A percentile compares a stretch with the other conserved stretches of the same genome.
Conservation (phyloP, 192 early-diverging fungal genomes). For the Backusella mclennaniae region DNA sequence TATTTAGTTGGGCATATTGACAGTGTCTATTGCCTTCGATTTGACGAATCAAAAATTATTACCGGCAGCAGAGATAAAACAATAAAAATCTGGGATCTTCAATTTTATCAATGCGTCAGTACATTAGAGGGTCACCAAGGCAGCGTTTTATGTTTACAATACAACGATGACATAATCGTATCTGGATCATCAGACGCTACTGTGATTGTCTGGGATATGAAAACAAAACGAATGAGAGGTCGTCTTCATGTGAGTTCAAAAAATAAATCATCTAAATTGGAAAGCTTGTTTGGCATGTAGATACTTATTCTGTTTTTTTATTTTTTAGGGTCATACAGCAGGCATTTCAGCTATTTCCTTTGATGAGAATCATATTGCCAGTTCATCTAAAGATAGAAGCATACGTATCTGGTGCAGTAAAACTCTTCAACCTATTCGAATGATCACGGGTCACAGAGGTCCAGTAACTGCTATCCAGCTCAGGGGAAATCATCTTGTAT, state of each 20-base stretch:
- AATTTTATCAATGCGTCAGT: slow-evolving; percentile 54
- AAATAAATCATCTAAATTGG: neutral
- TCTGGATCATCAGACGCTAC: slow-evolving; percentile 88
- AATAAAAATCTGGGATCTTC: slow-evolving; percentile 84
- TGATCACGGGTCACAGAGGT: slow-evolving; percentile 85
- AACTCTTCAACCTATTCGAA: slow-evolving; percentile 63
- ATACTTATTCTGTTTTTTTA: neutral
- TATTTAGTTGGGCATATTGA: slow-evolving; percentile 77
- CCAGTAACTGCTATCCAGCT: slow-evolving; percentile 95
- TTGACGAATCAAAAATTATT: slow-evolving; percentile 73
- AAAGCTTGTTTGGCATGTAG: neutral
- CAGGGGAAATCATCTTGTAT: slow-evolving; percentile 62
- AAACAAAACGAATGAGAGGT: slow-evolving; percentile 35
- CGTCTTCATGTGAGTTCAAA: slow-evolving; percentile 43
- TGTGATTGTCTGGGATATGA: slow-evolving; percentile 87
- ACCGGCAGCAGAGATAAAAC: slow-evolving; percentile 81
- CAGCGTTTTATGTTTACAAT: slow-evolving; percentile 84
- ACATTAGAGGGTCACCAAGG: slow-evolving; percentile 71
- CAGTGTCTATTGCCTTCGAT: slow-evolving; percentile 94
- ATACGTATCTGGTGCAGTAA: slow-evolving; percentile 85
- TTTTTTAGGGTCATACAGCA: slow-evolving; percentile 61
- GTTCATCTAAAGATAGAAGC: slow-evolving; percentile 92
- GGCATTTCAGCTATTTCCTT: slow-evolving; percentile 90
- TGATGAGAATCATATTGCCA: slow-evolving; percentile 72
- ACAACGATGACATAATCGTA: slow-evolving; percentile 73